Percentiles rank a stretch among this genome's conserved stretches.
These are phyloP conservation scores for Purshia tridentata DNA, from an alignment of 306 rosid genomes.

Conservation along the genomic window DNA sequence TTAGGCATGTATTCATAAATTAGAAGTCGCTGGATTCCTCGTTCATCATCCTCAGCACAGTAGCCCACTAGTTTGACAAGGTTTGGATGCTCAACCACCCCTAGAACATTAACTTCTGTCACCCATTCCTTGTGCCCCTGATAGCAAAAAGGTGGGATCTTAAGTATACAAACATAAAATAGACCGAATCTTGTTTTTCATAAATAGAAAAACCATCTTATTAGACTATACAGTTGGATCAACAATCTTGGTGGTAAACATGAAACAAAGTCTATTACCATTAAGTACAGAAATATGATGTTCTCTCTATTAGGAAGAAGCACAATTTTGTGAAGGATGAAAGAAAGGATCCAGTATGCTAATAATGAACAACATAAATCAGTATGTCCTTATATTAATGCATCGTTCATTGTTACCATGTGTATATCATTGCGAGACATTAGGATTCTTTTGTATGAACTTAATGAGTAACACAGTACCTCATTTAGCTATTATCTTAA, in stretches of 20 bases:
- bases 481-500: background rate
- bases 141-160: background rate
- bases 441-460: background rate
- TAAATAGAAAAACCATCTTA: background rate
- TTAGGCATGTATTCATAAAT: constrained; percentile 87
- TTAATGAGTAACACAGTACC: background rate
- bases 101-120: constrained; percentile 95
- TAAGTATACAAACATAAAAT: constrained; percentile 5
- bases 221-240: background rate
- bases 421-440: background rate
- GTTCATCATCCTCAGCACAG: constrained; percentile 96
- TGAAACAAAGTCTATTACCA: background rate
- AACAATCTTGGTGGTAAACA: constrained; percentile 2
- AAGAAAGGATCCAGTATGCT: background rate
- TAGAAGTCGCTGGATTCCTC: constrained; percentile 94
- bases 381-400: background rate
- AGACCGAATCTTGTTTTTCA: background rate
- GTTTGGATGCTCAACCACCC: constrained; percentile 93
- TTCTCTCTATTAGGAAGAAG: background rate
- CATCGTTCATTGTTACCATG: background rate
- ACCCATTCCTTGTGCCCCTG: constrained; percentile 99
- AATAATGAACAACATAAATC: background rate
- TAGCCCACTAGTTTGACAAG: constrained; percentile 93
- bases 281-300: background rate
- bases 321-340: background rate